A percentile compares a stretch with the other conserved stretches of the same genome.
Conservation (phyloP, 2,329 filamentous ascomycete genomes). For the Ophiocordyceps polyrhachis-furcata region DNA sequence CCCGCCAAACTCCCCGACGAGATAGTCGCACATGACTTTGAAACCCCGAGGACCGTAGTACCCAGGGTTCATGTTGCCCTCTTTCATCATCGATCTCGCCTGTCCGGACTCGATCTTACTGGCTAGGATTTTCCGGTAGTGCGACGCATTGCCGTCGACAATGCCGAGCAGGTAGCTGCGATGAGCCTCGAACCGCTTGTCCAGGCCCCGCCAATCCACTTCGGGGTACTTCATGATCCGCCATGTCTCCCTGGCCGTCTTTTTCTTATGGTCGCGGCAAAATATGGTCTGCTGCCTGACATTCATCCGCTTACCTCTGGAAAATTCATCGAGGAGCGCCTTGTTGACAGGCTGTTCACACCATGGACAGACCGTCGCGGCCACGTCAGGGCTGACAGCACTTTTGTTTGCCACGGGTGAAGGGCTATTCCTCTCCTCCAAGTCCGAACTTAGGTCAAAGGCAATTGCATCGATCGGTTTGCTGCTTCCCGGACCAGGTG, state of each 20-base stretch:
- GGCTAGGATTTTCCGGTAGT: conserved; percentile 40
- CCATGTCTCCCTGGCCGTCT: conserved; percentile 30
- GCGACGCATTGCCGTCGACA: conserved; percentile 38
- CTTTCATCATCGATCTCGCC: conserved; percentile 40
- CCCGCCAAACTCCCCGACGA: conserved; percentile 40
- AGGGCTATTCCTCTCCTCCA: background rate
- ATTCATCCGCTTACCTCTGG: conserved; percentile 26
- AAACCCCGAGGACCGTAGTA: conserved; percentile 71
- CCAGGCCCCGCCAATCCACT: conserved; percentile 49
- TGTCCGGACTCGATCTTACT: conserved; percentile 36
- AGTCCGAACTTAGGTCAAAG: conserved; percentile 1
- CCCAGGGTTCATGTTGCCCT: conserved; percentile 45
- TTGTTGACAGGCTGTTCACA: conserved; percentile 42
- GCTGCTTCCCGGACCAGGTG: background rate
- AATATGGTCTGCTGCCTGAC: conserved; percentile 42
- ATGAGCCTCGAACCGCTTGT: conserved; percentile 37
- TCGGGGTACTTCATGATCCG: conserved; percentile 41
- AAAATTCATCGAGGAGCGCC: conserved; percentile 32
- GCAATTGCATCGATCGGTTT: background rate
- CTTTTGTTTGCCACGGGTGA: background rate
- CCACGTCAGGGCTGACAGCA: background rate
- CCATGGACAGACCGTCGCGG: conserved; percentile 38
- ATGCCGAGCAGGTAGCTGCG: conserved; percentile 36
- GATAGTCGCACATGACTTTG: conserved; percentile 50
- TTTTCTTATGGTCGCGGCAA: conserved; percentile 42